Percentiles rank a stretch among this genome's conserved stretches.
These are phyloP conservation scores for Xylaria digitata DNA, from an alignment of 2,329 filamentous ascomycete species.

Conservation along the genomic window DNA sequence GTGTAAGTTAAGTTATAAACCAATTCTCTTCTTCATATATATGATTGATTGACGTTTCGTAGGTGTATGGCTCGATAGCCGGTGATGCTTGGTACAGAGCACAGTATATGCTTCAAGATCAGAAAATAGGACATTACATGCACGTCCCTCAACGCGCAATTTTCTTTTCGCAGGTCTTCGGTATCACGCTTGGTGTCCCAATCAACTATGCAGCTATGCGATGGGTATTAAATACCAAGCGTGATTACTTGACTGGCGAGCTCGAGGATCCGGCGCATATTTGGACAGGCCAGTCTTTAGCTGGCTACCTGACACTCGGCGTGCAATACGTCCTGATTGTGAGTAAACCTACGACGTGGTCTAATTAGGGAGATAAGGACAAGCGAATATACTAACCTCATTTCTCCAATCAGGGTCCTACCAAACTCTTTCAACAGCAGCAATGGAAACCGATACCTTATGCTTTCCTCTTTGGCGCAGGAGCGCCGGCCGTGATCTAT, in stretches of 20 bases:
- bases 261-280: slow-evolving; percentile 66
- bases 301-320: slow-evolving; percentile 63
- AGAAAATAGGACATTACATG: slow-evolving; percentile 74
- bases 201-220: slow-evolving; percentile 71
- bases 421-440: slow-evolving; percentile 59
- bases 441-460: slow-evolving; percentile 63
- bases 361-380: background rate
- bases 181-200: slow-evolving; percentile 67
- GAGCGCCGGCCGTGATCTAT: slow-evolving; percentile 60
- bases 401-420: slow-evolving; percentile 53
- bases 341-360: slow-evolving; percentile 33
- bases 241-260: slow-evolving; percentile 63
- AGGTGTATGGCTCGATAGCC: slow-evolving; percentile 67
- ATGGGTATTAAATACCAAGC: slow-evolving; percentile 69
- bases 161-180: slow-evolving; percentile 71
- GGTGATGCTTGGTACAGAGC: slow-evolving; percentile 71
- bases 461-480: slow-evolving; percentile 63
- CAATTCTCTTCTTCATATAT: background rate
- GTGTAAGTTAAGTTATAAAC: slow-evolving; percentile 47
- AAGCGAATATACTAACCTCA: slow-evolving; percentile 6
- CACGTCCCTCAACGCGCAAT: slow-evolving; percentile 68
- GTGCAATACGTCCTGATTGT: slow-evolving; percentile 71
- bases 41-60: slow-evolving; percentile 21
- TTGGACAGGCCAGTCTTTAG: slow-evolving; percentile 69
- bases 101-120: slow-evolving; percentile 69